Conservation (phyloP, 768 basidiomycete genomes). For the Boletus tomentosulus region DNA sequence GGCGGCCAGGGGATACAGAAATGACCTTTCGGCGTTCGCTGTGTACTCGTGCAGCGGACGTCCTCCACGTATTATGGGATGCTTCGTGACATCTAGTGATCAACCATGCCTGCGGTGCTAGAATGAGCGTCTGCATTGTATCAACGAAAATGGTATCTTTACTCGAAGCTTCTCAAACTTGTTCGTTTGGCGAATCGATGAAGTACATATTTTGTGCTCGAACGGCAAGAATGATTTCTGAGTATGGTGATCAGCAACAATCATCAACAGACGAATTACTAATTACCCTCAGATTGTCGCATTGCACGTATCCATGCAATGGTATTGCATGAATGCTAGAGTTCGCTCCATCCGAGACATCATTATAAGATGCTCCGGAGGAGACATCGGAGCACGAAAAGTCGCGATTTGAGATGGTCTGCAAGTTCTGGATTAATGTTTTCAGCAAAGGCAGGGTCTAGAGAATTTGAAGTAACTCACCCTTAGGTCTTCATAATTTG, state of each 20-base stretch:
- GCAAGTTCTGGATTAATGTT: background rate
- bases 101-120: slow-evolving; percentile 5
- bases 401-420: background rate
- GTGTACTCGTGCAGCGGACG: background rate
- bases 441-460: background rate
- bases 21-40: background rate
- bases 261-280: background rate
- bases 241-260: background rate
- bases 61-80: background rate
- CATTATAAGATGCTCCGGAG: background rate
- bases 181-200: background rate
- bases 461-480: background rate
- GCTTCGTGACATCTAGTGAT: background rate
- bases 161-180: slow-evolving; percentile 5
- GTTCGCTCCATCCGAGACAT: background rate
- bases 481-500: slow-evolving; percentile 17
- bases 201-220: background rate
- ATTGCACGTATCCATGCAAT: background rate
- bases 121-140: background rate
- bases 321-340: background rate
- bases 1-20: background rate
- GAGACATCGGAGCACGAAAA: background rate
- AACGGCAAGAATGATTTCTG: slow-evolving; percentile 7
- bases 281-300: slow-evolving; percentile 1
- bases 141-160: background rate